A percentile compares a stretch with the other conserved stretches of the same genome.
phyloP scores from a whole-genome alignment of 1,139 yeast species.

The Hyphopichia fennica region DNA sequence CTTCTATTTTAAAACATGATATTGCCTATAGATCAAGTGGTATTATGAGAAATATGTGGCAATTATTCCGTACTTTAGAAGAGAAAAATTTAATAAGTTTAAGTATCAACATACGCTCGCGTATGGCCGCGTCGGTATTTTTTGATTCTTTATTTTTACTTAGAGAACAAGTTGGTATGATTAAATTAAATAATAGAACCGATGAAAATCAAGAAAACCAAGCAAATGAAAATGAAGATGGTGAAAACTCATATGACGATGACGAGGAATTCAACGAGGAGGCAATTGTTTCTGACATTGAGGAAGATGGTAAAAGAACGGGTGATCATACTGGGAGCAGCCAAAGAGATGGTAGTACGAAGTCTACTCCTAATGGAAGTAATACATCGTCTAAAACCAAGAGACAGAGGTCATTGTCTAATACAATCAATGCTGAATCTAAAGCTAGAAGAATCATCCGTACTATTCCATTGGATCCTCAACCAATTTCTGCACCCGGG shows the following conservation, averaged over 20 bases:
- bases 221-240: slow-evolving; percentile 18
- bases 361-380: slow-evolving; percentile 42
- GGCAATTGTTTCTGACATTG: slow-evolving; percentile 29
- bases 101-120: slow-evolving; percentile 64
- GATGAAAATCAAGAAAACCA: slow-evolving; percentile 26
- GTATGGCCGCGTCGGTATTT: slow-evolving; percentile 91
- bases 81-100: slow-evolving; percentile 37
- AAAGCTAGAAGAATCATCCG: slow-evolving; percentile 72
- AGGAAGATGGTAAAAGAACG: slow-evolving; percentile 12
- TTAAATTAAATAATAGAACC: slow-evolving; percentile 49
- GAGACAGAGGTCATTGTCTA: slow-evolving; percentile 51
- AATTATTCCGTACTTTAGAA: slow-evolving; percentile 62
- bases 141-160: slow-evolving; percentile 85
- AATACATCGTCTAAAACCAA: slow-evolving; percentile 31
- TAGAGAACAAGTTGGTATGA: slow-evolving; percentile 85
- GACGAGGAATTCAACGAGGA: slow-evolving; percentile 22
- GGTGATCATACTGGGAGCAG: slow-evolving; percentile 4
- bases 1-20: slow-evolving; percentile 87
- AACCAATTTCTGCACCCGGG: slow-evolving; percentile 54
- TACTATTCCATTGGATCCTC: slow-evolving; percentile 81
- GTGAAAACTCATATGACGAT: slow-evolving; percentile 17
- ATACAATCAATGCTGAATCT: slow-evolving; percentile 60
- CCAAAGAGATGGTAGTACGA: slow-evolving; percentile 19
- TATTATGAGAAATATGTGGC: slow-evolving; percentile 94
- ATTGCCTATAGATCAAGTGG: slow-evolving; percentile 92